Percentiles rank a stretch among this genome's conserved stretches.
phyloP scores from a whole-genome alignment of 148 eudicot genomes.

The Arctostaphylos glauca region DNA sequence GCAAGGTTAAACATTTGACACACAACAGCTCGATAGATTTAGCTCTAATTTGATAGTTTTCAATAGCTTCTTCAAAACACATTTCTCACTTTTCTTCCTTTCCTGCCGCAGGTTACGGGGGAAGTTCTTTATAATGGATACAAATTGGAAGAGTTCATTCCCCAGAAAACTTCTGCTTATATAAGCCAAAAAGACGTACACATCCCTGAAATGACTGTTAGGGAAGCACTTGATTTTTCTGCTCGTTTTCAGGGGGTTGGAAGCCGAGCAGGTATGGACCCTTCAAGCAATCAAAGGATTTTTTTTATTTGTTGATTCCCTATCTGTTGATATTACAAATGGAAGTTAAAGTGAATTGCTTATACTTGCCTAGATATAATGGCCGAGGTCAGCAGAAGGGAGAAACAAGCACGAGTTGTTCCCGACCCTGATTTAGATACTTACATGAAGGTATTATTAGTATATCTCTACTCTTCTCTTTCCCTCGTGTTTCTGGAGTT shows the following conservation, averaged over 20 bases:
- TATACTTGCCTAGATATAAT: slow-evolving; percentile 38
- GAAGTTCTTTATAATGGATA: slow-evolving; percentile 69
- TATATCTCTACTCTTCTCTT: neutral
- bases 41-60: neutral
- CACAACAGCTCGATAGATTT: neutral
- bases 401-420: slow-evolving; percentile 62
- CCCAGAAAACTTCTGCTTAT: slow-evolving; percentile 77
- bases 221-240: slow-evolving; percentile 78
- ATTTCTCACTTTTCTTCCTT: neutral
- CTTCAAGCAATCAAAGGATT: neutral
- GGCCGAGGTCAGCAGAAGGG: slow-evolving; percentile 63
- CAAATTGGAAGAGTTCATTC: slow-evolving; percentile 55
- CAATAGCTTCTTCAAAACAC: neutral
- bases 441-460: slow-evolving; percentile 66
- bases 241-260: slow-evolving; percentile 80
- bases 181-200: slow-evolving; percentile 72
- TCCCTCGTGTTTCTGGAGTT: neutral
- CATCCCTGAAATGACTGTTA: slow-evolving; percentile 75
- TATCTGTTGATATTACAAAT: neutral
- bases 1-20: no score
- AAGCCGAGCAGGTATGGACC: slow-evolving; percentile 53
- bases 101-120: slow-evolving; percentile 46
- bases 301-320: neutral
- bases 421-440: slow-evolving; percentile 82
- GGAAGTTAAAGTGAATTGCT: neutral